phyloP scores from a whole-genome alignment of 345 rosid genomes.

The Euphorbia lathyris region DNA sequence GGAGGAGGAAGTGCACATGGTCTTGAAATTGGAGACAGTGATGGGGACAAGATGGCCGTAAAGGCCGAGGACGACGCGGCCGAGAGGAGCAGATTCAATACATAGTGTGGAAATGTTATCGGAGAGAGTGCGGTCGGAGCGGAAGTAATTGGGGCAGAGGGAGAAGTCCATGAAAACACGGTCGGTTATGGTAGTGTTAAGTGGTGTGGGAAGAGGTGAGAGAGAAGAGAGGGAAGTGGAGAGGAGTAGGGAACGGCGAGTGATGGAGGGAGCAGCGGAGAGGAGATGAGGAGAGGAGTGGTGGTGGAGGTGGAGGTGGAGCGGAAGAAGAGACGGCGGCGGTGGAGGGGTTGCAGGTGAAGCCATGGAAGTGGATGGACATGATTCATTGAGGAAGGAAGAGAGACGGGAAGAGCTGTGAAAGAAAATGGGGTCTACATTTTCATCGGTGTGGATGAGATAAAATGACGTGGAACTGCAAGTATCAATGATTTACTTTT shows the following conservation, averaged over 20 bases:
- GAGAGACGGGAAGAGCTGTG: not conserved
- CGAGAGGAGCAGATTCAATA: conserved; percentile 52
- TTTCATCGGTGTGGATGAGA: not conserved
- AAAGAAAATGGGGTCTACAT: not conserved
- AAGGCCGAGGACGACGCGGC: conserved; percentile 77
- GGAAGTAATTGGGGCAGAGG: conserved; percentile 69
- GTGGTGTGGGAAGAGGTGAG: conserved; percentile 25
- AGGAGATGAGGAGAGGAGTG: conserved; percentile 39
- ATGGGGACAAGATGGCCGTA: conserved; percentile 72
- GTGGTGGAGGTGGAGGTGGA: conserved; percentile 21
- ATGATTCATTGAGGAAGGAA: not conserved
- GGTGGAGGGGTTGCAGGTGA: conserved; percentile 28
- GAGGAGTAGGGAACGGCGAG: conserved; percentile 32
- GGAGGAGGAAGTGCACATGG: conserved; percentile 62
- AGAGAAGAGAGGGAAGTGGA: conserved; percentile 34
- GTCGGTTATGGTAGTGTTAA: conserved; percentile 78
- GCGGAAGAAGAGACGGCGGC: conserved; percentile 21
- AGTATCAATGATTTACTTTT: too few relatives aligned
- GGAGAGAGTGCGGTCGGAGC: conserved; percentile 50
- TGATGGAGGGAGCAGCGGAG: conserved; percentile 27
- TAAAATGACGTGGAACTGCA: not conserved
- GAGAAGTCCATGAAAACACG: conserved; percentile 88
- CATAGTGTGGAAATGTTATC: conserved; percentile 46
- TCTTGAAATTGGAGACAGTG: conserved; percentile 80
- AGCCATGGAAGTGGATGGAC: conserved; percentile 33